phyloP scores from a whole-genome alignment of 768 basidiomycete species.

The Calocybe gangraenosa region DNA sequence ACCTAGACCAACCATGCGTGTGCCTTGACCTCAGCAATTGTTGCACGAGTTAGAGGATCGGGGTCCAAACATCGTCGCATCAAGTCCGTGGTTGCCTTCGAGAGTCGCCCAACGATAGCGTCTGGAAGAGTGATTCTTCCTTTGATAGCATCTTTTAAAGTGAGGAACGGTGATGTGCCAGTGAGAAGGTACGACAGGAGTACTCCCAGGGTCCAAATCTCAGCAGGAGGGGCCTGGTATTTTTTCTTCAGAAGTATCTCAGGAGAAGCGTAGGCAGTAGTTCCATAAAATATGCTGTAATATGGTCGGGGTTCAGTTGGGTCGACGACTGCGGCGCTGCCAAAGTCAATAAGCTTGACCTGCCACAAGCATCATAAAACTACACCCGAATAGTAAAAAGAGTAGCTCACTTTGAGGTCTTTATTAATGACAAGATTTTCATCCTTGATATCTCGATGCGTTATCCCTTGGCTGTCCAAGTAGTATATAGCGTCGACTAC shows the following conservation, averaged over 20 bases:
- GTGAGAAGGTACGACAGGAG: conserved; percentile 93
- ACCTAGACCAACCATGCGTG: conserved; percentile 70
- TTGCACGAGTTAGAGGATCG: conserved; percentile 75
- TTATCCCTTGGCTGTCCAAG: conserved; percentile 77
- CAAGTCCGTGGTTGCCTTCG: conserved; percentile 51
- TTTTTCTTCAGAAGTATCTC: conserved; percentile 86
- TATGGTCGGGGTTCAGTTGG: conserved; percentile 56
- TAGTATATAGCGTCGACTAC: conserved; percentile 83
- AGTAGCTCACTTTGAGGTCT: conserved; percentile 54
- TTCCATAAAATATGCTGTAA: conserved; percentile 85
- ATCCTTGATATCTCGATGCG: conserved; percentile 96
- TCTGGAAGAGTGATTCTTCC: conserved; percentile 56
- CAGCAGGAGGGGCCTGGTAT: conserved; percentile 91
- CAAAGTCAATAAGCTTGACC: conserved; percentile 97
- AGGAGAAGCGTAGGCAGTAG: conserved; percentile 92
- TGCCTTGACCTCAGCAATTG: conserved; percentile 74
- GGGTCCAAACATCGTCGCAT: conserved; percentile 80
- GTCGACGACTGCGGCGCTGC: conserved; percentile 78
- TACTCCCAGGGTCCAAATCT: conserved; percentile 95
- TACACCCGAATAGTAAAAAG: not conserved
- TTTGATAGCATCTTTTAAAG: conserved; percentile 71
- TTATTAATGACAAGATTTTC: conserved; percentile 86
- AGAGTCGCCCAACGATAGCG: conserved; percentile 31
- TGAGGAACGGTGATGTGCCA: conserved; percentile 90
- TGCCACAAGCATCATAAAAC: conserved; percentile 22